phyloP scores from a whole-genome alignment of 2,329 filamentous ascomycete species.

The Ophidiomyces ophidiicola region DNA sequence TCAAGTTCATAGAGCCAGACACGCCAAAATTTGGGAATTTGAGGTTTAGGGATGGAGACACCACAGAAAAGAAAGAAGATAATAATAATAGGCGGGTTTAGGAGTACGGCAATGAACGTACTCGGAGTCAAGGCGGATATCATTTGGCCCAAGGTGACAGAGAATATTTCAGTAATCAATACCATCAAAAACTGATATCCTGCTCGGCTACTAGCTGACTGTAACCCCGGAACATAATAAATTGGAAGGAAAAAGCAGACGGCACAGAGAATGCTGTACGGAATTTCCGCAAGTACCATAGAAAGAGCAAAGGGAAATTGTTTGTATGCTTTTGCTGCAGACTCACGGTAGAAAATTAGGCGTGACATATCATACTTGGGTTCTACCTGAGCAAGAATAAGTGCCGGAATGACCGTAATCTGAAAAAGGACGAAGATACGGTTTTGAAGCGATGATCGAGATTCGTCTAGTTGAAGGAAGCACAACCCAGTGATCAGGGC shows the following conservation, averaged over 20 bases:
- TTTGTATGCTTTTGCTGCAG: constrained; percentile 74
- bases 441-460: constrained; percentile 65
- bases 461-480: constrained; percentile 66
- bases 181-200: constrained; percentile 83
- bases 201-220: constrained; percentile 49
- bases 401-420: constrained; percentile 64
- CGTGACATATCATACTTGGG: constrained; percentile 70
- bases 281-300: constrained; percentile 72
- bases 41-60: constrained; percentile 40
- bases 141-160: constrained; percentile 65
- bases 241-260: constrained; percentile 69
- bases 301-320: constrained; percentile 64
- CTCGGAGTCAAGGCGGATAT: constrained; percentile 66
- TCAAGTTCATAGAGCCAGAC: constrained; percentile 61
- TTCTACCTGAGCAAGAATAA: constrained; percentile 75
- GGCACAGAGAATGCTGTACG: constrained; percentile 69
- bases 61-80: constrained; percentile 52
- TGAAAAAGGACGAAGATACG: constrained; percentile 86
- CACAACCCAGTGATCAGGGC: constrained; percentile 66
- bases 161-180: constrained; percentile 71
- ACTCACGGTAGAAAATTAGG: constrained; percentile 74
- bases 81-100: constrained; percentile 72
- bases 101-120: constrained; percentile 51
- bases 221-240: constrained; percentile 74
- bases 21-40: constrained; percentile 65